Conservation (phyloP, 768 basidiomycete genomes). For the Podaxis mareebaensis region DNA sequence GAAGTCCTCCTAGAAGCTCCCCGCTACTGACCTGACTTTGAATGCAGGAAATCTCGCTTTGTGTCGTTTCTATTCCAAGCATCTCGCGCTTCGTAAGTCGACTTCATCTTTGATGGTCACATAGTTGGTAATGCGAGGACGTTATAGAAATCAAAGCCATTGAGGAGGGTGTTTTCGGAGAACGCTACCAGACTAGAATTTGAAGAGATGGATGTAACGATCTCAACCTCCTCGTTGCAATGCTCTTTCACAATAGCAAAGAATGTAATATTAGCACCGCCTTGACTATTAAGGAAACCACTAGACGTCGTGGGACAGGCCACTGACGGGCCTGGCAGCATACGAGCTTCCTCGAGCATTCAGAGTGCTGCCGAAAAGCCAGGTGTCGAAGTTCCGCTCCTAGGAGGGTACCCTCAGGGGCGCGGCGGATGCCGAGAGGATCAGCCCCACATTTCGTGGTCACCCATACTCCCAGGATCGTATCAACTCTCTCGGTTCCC, state of each 20-base stretch:
- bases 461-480: too few relatives aligned
- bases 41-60: conserved; percentile 50
- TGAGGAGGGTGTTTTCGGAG: conserved; percentile 44
- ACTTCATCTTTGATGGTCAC: background rate
- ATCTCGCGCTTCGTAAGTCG: conserved; percentile 60
- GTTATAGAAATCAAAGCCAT: conserved; percentile 59
- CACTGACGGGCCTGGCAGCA: too few relatives aligned
- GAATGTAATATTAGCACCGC: background rate
- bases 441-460: too few relatives aligned
- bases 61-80: conserved; percentile 62
- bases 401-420: too few relatives aligned
- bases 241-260: background rate
- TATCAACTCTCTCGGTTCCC: too few relatives aligned
- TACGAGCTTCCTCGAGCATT: too few relatives aligned
- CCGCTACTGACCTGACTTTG: background rate
- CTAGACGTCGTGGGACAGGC: too few relatives aligned
- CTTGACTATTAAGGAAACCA: background rate
- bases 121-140: background rate
- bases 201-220: background rate
- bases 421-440: too few relatives aligned
- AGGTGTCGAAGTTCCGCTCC: too few relatives aligned
- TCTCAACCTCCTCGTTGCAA: background rate
- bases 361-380: too few relatives aligned
- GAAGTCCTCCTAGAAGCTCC: background rate
- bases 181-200: conserved; percentile 17